These are phyloP conservation scores for Zizania latifolia DNA, from an alignment of 176 grass and related monocot genomes.

Conservation along the genomic window DNA sequence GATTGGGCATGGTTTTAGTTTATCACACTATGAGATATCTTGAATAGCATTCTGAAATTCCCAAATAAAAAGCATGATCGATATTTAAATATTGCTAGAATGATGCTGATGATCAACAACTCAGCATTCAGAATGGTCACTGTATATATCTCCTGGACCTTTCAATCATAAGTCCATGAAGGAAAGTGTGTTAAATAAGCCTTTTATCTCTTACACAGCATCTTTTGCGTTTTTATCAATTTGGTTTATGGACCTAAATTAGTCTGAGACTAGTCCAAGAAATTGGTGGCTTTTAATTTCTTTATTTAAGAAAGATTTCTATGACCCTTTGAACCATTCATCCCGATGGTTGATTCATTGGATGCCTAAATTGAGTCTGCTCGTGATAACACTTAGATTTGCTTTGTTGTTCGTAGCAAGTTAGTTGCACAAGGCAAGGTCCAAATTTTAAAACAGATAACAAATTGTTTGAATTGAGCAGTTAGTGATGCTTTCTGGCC, in stretches of 20 bases:
- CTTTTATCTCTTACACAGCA: neutral
- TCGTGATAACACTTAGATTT: neutral
- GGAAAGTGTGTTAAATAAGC: neutral
- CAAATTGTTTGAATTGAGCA: no score
- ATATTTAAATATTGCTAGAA: constrained; percentile 1
- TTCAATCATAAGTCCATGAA: neutral
- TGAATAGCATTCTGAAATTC: neutral
- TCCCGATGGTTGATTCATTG: no score
- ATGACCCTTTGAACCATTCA: neutral
- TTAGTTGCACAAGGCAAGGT: neutral
- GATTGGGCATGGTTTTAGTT: neutral
- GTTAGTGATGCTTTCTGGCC: neutral
- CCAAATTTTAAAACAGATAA: no score
- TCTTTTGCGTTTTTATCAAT: neutral
- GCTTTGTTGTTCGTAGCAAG: neutral
- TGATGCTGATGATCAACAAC: neutral
- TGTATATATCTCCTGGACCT: neutral
- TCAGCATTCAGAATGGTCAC: neutral
- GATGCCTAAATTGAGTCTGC: neutral
- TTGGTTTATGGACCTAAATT: neutral
- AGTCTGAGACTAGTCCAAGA: neutral
- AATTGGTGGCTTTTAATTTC: neutral
- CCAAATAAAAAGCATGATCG: neutral
- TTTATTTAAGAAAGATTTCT: neutral
- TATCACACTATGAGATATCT: neutral